Conservation (phyloP, 129 eudicot species). For the Solidago caesia region DNA sequence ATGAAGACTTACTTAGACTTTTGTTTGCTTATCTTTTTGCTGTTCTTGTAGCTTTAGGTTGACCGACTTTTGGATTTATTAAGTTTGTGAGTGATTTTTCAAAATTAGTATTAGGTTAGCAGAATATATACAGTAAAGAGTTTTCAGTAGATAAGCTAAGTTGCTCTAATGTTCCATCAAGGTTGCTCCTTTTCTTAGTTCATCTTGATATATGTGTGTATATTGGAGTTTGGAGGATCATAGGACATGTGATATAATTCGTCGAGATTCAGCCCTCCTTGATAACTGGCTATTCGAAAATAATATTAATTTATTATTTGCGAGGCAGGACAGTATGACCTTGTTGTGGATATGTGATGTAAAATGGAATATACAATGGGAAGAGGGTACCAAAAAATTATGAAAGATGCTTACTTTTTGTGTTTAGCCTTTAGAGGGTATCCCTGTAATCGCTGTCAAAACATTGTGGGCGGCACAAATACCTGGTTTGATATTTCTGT, state of each 20-base stretch:
- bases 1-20: too few species aligned
- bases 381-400: too few species aligned
- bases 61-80: too few species aligned
- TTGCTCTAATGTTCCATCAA: not conserved
- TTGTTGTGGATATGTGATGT: not conserved
- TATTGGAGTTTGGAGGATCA: not conserved
- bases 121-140: not conserved
- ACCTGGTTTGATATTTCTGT: not conserved
- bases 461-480: not conserved
- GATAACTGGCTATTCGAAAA: too few species aligned
- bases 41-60: too few species aligned
- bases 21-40: too few species aligned
- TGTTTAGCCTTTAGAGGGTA: not conserved
- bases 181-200: not conserved
- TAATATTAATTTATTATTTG: not conserved
- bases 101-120: too few species aligned
- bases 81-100: too few species aligned
- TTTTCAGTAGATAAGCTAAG: not conserved
- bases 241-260: not conserved
- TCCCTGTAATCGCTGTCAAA: not conserved
- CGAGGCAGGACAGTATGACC: not conserved
- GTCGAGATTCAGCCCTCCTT: too few species aligned
- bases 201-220: too few species aligned
- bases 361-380: not conserved
- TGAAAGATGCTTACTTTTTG: not conserved